Conservation (phyloP, 1,284 basidiomycete genomes). For the Hemileia vastatrix region DNA sequence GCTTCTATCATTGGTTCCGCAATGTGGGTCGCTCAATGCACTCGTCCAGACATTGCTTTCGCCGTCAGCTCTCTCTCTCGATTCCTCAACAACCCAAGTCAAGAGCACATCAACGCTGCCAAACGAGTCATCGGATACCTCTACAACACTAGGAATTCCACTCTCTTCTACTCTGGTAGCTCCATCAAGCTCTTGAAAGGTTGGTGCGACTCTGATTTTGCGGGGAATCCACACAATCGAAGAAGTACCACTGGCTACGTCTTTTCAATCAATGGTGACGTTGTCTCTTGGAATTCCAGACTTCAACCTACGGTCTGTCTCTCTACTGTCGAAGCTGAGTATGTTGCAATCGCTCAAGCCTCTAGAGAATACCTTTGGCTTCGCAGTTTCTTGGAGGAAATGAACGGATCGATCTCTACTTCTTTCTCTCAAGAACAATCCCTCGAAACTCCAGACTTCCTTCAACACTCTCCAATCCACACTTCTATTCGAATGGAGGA, state of each 20-base stretch:
- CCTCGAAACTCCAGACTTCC: too few relatives aligned
- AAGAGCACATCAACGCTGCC: background rate
- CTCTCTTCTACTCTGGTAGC: background rate
- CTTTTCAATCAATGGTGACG: background rate
- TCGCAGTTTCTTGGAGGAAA: background rate
- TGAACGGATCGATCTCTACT: too few relatives aligned
- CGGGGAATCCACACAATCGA: background rate
- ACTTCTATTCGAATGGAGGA: too few relatives aligned
- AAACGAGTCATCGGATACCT: background rate
- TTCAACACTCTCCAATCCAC: too few relatives aligned
- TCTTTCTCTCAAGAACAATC: background rate
- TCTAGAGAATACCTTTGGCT: background rate
- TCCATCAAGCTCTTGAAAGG: background rate
- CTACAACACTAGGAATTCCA: background rate
- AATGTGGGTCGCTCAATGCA: constrained; percentile 1
- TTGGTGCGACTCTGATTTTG: background rate
- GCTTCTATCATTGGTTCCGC: background rate
- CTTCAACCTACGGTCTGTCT: background rate
- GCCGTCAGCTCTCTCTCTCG: background rate
- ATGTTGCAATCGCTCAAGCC: background rate
- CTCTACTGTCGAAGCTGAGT: background rate
- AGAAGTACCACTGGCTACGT: background rate
- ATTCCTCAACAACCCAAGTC: background rate
- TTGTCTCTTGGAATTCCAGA: background rate
- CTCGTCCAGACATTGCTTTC: background rate